Evolutionary conservation across 192 early-diverging fungal genomes (phyloP).

Genomic region (Gigaspora rosea): DNA sequence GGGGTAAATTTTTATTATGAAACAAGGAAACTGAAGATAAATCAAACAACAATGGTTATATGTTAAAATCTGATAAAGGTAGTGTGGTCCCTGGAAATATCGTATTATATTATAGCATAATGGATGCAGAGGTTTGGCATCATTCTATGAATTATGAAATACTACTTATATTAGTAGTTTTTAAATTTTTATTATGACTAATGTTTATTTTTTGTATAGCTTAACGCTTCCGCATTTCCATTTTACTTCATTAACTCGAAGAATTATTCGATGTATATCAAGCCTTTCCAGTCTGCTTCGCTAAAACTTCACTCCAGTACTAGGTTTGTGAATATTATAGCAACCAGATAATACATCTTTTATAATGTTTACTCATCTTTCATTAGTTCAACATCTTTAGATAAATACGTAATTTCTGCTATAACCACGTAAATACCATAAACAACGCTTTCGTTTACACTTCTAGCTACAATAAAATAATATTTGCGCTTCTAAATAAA

Average conservation of each 20-base stretch:
- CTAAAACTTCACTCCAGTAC: constrained; percentile 41
- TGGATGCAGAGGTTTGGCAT: constrained; percentile 46
- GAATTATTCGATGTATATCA: constrained; percentile 32
- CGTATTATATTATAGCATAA: constrained; percentile 41
- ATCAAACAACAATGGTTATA: constrained; percentile 40
- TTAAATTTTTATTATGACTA: background rate
- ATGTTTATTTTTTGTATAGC: constrained; percentile 21
- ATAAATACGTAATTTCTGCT: background rate
- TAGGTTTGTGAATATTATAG: constrained; percentile 33
- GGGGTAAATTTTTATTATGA: too few relatives aligned
- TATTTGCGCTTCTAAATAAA: background rate
- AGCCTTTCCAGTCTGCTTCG: constrained; percentile 23
- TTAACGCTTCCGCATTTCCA: constrained; percentile 31
- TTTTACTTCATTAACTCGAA: constrained; percentile 27
- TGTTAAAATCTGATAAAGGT: constrained; percentile 39
- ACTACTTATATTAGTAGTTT: background rate
- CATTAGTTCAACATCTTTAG: background rate
- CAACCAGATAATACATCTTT: background rate
- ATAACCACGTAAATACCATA: background rate
- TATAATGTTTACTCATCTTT: too few relatives aligned
- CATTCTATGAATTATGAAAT: constrained; percentile 41
- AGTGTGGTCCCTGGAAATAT: constrained; percentile 49
- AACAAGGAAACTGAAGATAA: constrained; percentile 39
- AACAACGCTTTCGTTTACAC: background rate
- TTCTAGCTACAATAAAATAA: background rate